Base-by-base conservation (phyloP, 169 alveolate species). In the Perkinsus chesapeaki region DNA sequence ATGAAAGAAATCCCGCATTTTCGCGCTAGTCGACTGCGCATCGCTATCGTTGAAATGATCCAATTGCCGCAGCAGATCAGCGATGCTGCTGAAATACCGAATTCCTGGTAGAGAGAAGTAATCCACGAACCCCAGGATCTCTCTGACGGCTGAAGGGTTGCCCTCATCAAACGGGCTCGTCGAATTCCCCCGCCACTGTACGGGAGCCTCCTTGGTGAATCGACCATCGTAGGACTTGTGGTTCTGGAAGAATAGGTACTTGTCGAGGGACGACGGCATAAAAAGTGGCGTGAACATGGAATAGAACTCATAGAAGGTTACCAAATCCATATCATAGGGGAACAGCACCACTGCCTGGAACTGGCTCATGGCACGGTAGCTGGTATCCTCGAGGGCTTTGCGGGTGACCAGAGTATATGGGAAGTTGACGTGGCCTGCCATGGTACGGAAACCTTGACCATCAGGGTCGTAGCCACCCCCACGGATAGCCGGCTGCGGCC, bases 291-390 rank as follows among this genome's bases (percentile, higher is more conserved):
- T 90, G 39, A 16, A 34, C 92, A 90, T 34, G 34, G 36, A 39
- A 39, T 90, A 90, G 39, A 90, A 90, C 92, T 90, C 92, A 43
- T 90, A 90, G 92, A 90, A 90, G 19, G 92, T 90, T 39, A 90
- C 39, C 39, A 90, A 31, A 31, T 90, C 92, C 48, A 36, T 90
- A 43, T 90, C 92, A 43, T 90, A 90, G 39, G 92, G 92, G 39
- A 90, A 90, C 36, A 90, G 43, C 36, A 90, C 43, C 5, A 90
- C 36, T 31, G 92, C 34, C 23, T 39, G 0, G 43, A 90, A 90
- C 36, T 31, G 47, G 39, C 47, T 23, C n/a, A 90, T 10, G 31
- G n/a, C 36, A 20, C n/a, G 31, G 39, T 34, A 90, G 43, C 92
- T 90, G 34, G 47, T 31, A 36, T 36, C 39, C 92, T 90, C 3